Percentiles rank a stretch among this genome's conserved stretches.
Evolutionary conservation across 2,329 filamentous ascomycete species (phyloP).

Genomic region (Fusarium veterinarium): DNA sequence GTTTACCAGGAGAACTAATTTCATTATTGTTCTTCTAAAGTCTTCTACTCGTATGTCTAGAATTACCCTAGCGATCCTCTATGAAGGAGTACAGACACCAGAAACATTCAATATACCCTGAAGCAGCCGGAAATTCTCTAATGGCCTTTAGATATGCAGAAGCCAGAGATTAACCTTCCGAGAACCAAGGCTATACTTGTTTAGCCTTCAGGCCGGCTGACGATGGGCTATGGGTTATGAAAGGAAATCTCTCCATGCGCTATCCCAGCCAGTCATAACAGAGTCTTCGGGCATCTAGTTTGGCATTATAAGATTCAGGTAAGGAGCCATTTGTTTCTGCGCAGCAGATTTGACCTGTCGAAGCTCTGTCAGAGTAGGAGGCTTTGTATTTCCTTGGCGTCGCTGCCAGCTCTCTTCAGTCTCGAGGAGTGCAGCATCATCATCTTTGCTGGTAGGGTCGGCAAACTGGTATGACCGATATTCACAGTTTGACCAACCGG

Average conservation of each 20-base stretch:
- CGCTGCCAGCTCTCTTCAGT: slow-evolving; percentile 60
- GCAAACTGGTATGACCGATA: slow-evolving; percentile 75
- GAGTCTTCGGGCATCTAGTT: slow-evolving; percentile 10
- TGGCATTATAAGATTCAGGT: slow-evolving; percentile 45
- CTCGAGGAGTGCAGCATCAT: slow-evolving; percentile 60
- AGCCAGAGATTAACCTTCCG: background rate
- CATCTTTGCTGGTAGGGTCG: slow-evolving; percentile 61
- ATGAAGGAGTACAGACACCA: background rate
- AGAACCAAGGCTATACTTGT: background rate
- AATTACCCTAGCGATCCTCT: background rate
- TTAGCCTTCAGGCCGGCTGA: background rate
- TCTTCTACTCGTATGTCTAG: background rate
- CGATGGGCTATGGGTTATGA: background rate
- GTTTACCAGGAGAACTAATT: background rate
- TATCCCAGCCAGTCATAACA: background rate
- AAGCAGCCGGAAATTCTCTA: background rate
- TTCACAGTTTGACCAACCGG: slow-evolving; percentile 80
- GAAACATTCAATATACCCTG: background rate
- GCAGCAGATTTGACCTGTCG: slow-evolving; percentile 56
- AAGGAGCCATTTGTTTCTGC: slow-evolving; percentile 50
- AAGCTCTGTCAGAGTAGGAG: slow-evolving; percentile 60
- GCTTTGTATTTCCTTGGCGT: slow-evolving; percentile 55
- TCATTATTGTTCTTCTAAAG: background rate
- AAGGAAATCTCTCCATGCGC: background rate
- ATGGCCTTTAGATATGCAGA: background rate